Percentiles rank a stretch among this genome's conserved stretches.
These are phyloP conservation scores for Pseudogymnoascus sp. DNA, from an alignment of 2,329 filamentous ascomycete species.

Conservation along the genomic window DNA sequence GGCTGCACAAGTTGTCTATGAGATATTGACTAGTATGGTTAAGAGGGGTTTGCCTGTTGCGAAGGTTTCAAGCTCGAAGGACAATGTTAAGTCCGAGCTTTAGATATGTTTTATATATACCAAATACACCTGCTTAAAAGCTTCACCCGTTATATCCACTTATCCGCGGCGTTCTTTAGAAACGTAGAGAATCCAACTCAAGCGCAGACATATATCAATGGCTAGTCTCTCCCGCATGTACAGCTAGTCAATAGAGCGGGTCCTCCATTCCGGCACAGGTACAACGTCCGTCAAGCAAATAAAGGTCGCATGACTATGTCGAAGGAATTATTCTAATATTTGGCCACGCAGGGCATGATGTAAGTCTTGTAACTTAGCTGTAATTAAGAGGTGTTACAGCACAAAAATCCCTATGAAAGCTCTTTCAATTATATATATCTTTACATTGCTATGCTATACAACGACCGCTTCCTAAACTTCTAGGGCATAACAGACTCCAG, in stretches of 20 bases:
- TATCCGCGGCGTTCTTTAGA: not conserved
- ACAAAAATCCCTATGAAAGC: not conserved
- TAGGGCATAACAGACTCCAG: not conserved
- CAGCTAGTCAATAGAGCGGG: not conserved
- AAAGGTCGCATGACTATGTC: not conserved
- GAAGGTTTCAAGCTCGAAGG: not conserved
- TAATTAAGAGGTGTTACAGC: not conserved
- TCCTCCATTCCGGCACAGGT: not conserved
- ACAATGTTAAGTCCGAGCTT: not conserved
- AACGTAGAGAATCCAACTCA: not conserved
- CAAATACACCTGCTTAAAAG: not conserved
- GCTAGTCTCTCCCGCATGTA: not conserved
- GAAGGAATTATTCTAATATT: not conserved
- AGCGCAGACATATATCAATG: not conserved
- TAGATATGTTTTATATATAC: not conserved
- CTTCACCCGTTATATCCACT: not conserved
- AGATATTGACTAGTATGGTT: constrained; percentile 73
- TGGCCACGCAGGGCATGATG: not conserved
- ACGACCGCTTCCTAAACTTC: not conserved
- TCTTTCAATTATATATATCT: not conserved
- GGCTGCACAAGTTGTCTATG: constrained; percentile 76
- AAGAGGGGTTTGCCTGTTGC: constrained; percentile 41
- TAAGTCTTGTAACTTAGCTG: not conserved
- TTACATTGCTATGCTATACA: not conserved
- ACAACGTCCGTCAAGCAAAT: not conserved